Base-by-base conservation (phyloP, 495 filamentous ascomycete species). In the Aspergillus leporis region DNA sequence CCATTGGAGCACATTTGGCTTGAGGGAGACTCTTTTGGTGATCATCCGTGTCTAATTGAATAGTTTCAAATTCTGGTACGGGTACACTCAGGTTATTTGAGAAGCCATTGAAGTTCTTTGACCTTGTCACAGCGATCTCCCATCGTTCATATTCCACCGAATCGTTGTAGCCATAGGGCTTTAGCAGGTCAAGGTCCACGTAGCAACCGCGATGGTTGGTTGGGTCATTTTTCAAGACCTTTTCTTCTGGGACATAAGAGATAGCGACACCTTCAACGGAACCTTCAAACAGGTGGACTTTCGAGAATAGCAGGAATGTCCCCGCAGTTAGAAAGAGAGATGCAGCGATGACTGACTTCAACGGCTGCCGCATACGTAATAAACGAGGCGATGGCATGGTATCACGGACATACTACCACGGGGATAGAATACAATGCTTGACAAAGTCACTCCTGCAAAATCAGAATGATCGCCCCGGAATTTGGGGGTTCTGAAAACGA, bases 61-160 rank as follows among this genome's bases (percentile, higher is more conserved):
- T 21, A 19, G 61, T 51, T 25, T 49, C 47, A 36, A 56, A 64
- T 18, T 50, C 46, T 16, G 64, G 64, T 21, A 66, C 25, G 10
- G 45, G 21, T 0, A 56, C 22, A 38, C 57, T 43, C 18, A 66
- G 59, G 55, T 51, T 47, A 18, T 61, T 52, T 3, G 49, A 31
- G 31, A 59, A 61, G 19, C 38, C 43, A 12, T 61, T 61, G 53
- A 63, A 64, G 21, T 61, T 66, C n/a, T 57, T 52, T 5, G 64
- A 61, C 41, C 43, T 47, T 6, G 32, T 25, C 22, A 66, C 61
- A n/a, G 55, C 61, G 18, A 66, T 63, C n/a, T 63, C 62, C 38
- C 63, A 48, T 22, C 64, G 61, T 34, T 52, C 52, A 46, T 66
- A 66, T 13, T 63, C 58, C 10, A 61, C 40, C 0, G 59, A 45